Conservation (phyloP, 73 alveolate genomes). For the Paramecium caudatum region DNA sequence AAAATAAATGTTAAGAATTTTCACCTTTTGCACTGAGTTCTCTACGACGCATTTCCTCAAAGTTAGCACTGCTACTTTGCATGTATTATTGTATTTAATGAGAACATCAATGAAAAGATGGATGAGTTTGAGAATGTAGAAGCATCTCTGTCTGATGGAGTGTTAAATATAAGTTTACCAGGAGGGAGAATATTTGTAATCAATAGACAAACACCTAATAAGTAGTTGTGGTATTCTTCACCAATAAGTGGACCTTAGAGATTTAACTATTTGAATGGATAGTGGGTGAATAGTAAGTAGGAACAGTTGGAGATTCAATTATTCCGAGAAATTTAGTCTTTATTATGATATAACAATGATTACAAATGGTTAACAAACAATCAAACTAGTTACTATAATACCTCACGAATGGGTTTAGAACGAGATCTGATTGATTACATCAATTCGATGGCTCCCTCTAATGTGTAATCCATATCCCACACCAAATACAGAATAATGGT, state of each 20-base stretch:
- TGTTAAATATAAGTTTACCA: slow-evolving; percentile 67
- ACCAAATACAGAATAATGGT: slow-evolving; percentile 51
- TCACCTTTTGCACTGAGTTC: neutral
- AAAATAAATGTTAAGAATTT: slow-evolving; percentile 21
- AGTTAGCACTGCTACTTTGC: neutral
- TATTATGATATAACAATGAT: too few relatives aligned
- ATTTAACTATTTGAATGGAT: slow-evolving; percentile 53
- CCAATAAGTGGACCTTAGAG: slow-evolving; percentile 80
- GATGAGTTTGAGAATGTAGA: slow-evolving; percentile 58
- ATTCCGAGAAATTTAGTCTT: neutral
- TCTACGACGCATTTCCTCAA: slow-evolving; percentile 22
- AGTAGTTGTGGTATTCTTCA: slow-evolving; percentile 75
- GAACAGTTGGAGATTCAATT: neutral
- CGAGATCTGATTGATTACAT: neutral
- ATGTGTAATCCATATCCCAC: neutral
- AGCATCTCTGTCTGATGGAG: slow-evolving; percentile 75
- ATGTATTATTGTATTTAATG: neutral
- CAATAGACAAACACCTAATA: slow-evolving; percentile 79
- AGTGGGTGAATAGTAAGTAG: neutral
- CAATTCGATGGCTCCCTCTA: slow-evolving; percentile 30
- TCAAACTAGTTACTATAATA: neutral
- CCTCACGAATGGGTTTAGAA: slow-evolving; percentile 17
- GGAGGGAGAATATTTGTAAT: slow-evolving; percentile 75
- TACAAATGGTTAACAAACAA: too few relatives aligned
- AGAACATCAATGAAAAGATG: neutral